Conservation (phyloP, 2,329 filamentous ascomycete genomes). For the Aspergillus sp. region DNA sequence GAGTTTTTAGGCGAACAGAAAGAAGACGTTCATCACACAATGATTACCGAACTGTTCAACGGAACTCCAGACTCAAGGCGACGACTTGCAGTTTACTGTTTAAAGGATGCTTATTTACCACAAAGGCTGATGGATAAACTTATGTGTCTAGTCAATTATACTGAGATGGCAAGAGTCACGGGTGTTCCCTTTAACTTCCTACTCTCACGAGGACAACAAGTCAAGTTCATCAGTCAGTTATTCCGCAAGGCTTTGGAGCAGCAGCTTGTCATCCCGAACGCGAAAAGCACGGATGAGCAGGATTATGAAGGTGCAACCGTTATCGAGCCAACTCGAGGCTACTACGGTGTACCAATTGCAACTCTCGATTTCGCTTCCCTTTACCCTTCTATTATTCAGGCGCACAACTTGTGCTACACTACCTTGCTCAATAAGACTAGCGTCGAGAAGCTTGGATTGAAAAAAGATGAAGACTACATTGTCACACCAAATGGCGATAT, state of each 20-base stretch:
- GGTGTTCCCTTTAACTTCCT: constrained; percentile 96
- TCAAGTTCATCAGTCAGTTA: constrained; percentile 95
- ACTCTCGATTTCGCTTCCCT: constrained; percentile 98
- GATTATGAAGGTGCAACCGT: constrained; percentile 98
- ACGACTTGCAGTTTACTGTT: constrained; percentile 87
- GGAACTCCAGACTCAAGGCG: constrained; percentile 89
- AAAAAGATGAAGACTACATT: constrained; percentile 93
- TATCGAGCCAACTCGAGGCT: constrained; percentile 89
- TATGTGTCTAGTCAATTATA: constrained; percentile 98
- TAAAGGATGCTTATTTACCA: constrained; percentile 95
- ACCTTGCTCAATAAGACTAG: constrained; percentile 77
- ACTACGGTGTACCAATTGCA: constrained; percentile 91
- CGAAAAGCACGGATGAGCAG: constrained; percentile 69
- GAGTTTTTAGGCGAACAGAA: constrained; percentile 97
- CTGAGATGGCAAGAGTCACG: constrained; percentile 98
- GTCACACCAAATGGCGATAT: constrained; percentile 90
- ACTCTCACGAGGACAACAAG: constrained; percentile 85
- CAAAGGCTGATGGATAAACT: constrained; percentile 95
- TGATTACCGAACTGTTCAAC: constrained; percentile 98
- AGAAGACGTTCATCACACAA: constrained; percentile 96
- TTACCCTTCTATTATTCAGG: constrained; percentile 98
- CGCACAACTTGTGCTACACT: constrained; percentile 97
- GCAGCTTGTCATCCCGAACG: constrained; percentile 87
- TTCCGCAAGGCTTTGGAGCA: constrained; percentile 94
- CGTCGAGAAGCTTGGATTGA: constrained; percentile 69